Evolutionary conservation across 2,329 filamentous ascomycete species (phyloP).

Genomic region (Westerdykella ornata): DNA sequence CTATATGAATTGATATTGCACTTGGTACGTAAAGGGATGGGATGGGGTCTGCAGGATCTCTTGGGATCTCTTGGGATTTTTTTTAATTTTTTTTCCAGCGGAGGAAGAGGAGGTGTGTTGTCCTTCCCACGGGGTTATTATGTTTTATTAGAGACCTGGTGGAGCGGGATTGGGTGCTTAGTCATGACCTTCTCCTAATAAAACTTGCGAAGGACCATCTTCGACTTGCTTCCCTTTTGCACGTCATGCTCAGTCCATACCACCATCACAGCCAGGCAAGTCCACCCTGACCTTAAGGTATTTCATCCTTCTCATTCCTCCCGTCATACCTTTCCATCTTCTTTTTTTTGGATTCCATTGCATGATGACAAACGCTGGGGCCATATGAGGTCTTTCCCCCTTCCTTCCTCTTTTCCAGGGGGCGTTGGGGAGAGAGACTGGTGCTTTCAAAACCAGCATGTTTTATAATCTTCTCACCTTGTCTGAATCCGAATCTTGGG

Average conservation of each 20-base stretch:
- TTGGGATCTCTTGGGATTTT: no score
- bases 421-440: background rate
- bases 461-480: slow-evolving; percentile 7
- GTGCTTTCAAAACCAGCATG: slow-evolving; percentile 6
- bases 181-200: no score
- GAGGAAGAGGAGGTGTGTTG: no score
- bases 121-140: no score
- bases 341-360: no score
- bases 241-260: no score
- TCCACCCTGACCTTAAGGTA: background rate
- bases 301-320: background rate
- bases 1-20: background rate
- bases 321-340: no score
- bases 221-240: no score
- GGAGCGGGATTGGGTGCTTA: no score
- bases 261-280: background rate
- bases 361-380: slow-evolving; percentile 33
- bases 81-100: no score
- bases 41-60: background rate
- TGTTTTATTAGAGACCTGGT: no score
- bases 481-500: slow-evolving; percentile 3
- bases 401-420: slow-evolving; percentile 5
- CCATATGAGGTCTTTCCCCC: slow-evolving; percentile 30
- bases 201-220: no score
- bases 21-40: background rate